phyloP scores from a whole-genome alignment of 2,329 filamentous ascomycete species.

The Dactylellina leptospora region DNA sequence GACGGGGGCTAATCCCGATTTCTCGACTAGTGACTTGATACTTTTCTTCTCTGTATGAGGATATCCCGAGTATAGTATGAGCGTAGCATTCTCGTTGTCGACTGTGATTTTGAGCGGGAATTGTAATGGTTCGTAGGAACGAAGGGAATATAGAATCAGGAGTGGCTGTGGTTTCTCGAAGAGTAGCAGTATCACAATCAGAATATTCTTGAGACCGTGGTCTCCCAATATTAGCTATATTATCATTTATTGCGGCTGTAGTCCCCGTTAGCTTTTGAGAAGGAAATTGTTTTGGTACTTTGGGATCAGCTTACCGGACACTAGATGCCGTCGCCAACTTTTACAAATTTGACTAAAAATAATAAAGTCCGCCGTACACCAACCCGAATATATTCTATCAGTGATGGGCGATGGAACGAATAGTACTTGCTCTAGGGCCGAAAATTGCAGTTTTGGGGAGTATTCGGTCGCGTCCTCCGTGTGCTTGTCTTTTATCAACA shows the following conservation, averaged over 20 bases:
- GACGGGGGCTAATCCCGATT: constrained; percentile 1
- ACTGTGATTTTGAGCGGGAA: background rate
- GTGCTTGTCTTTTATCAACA: constrained; percentile 3
- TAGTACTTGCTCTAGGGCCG: background rate
- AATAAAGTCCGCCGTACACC: constrained; percentile 1
- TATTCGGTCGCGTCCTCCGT: background rate
- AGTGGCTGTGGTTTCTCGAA: background rate
- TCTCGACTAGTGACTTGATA: constrained; percentile 5
- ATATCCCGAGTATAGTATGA: background rate
- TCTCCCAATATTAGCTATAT: background rate
- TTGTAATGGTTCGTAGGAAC: constrained; percentile 1
- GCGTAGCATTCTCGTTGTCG: background rate
- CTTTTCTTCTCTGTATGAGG: background rate
- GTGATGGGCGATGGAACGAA: constrained; percentile 6
- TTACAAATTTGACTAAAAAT: background rate
- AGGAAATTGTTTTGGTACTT: too few species aligned
- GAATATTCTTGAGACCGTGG: background rate
- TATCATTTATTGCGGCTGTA: constrained; percentile 1
- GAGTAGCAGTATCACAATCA: background rate
- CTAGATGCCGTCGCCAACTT: constrained; percentile 1
- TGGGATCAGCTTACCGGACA: constrained; percentile 2
- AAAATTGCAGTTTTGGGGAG: background rate
- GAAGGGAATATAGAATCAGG: background rate
- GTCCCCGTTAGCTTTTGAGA: background rate
- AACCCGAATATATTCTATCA: background rate